Conservation (phyloP, 495 filamentous ascomycete species). For the Annulohypoxylon nitens region DNA sequence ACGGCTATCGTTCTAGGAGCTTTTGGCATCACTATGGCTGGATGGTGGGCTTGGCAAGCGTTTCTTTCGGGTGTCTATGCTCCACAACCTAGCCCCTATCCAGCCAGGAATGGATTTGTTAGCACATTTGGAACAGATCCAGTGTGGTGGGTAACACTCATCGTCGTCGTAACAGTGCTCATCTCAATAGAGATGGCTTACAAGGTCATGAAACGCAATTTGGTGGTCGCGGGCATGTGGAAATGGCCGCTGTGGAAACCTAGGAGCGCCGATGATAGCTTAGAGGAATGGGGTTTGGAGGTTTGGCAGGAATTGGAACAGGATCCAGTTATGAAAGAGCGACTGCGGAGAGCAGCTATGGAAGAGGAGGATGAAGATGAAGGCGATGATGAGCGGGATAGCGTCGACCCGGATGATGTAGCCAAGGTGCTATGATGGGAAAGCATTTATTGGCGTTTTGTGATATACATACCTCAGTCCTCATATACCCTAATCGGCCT, state of each 20-base stretch:
- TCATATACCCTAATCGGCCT: constrained; percentile 27
- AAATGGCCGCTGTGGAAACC: constrained; percentile 49
- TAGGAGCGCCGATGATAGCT: constrained; percentile 42
- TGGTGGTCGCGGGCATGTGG: constrained; percentile 56
- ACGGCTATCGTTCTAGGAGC: constrained; percentile 71
- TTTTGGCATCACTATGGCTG: constrained; percentile 68
- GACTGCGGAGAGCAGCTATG: constrained; percentile 40
- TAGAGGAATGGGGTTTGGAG: constrained; percentile 61
- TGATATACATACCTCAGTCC: constrained; percentile 18
- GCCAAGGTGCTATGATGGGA: constrained; percentile 26
- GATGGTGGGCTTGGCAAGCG: constrained; percentile 76
- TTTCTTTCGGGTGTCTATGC: constrained; percentile 76
- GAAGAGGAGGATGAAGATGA: constrained; percentile 37
- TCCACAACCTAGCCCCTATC: constrained; percentile 73
- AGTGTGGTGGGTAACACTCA: constrained; percentile 80
- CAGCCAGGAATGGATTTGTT: constrained; percentile 75
- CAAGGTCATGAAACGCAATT: constrained; percentile 52
- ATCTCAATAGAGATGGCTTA: constrained; percentile 53
- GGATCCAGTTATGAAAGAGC: constrained; percentile 51
- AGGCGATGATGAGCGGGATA: constrained; percentile 24
- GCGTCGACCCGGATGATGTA: constrained; percentile 32
- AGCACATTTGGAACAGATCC: constrained; percentile 75
- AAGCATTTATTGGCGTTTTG: constrained; percentile 31
- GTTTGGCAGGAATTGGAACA: constrained; percentile 63
- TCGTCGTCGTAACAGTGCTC: constrained; percentile 57